Evolutionary conservation across 192 early-diverging fungal genomes (phyloP).

Genomic region (Spinellus fusiger): DNA sequence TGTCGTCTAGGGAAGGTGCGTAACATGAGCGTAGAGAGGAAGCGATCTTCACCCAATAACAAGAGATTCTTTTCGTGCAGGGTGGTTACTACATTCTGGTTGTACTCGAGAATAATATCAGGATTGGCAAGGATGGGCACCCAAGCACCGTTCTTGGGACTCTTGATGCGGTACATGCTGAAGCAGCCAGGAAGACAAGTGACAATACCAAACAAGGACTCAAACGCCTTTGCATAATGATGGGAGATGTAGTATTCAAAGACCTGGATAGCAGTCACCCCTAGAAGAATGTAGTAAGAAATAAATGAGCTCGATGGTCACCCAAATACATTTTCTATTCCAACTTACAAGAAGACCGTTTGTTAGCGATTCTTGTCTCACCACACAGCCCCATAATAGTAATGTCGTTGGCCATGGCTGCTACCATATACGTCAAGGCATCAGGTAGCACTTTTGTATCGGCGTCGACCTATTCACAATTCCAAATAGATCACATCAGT

Average conservation of each 20-base stretch:
- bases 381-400: constrained; percentile 96
- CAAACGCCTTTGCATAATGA: constrained; percentile 91
- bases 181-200: constrained; percentile 97
- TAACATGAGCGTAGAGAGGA: constrained; percentile 81
- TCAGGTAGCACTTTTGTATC: constrained; percentile 80
- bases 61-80: constrained; percentile 83
- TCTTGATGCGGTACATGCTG: constrained; percentile 97
- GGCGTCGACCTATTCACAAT: constrained; percentile 61
- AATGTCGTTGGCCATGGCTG: constrained; percentile 86
- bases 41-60: constrained; percentile 84
- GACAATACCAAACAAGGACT: constrained; percentile 94
- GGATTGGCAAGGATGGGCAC: constrained; percentile 87
- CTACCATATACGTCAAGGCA: constrained; percentile 80
- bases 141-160: constrained; percentile 61
- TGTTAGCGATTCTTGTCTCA: constrained; percentile 95
- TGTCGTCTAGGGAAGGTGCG: constrained; percentile 80
- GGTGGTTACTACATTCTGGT: constrained; percentile 73
- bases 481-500: neutral
- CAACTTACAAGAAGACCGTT: constrained; percentile 83
- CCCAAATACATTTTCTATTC: neutral
- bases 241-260: constrained; percentile 99
- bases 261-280: constrained; percentile 85
- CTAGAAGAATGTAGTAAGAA: constrained; percentile 14
- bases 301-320: neutral
- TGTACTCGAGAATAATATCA: constrained; percentile 77